phyloP scores from a whole-genome alignment of 2,329 filamentous ascomycete species.

The Teratosphaeria pseudoeucalypti region DNA sequence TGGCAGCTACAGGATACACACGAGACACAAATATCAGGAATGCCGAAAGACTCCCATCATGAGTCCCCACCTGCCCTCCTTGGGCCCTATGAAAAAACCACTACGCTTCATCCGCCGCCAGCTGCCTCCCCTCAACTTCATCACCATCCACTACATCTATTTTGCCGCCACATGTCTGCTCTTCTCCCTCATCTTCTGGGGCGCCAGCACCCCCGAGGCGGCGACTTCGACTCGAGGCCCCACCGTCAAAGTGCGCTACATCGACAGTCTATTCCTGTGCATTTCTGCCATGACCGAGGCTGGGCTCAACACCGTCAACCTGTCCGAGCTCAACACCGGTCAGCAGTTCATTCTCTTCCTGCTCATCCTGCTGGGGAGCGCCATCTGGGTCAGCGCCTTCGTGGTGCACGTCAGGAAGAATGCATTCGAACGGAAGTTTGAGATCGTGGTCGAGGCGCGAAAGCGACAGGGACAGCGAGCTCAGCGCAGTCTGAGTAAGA shows the following conservation, averaged over 20 bases:
- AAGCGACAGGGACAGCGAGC: slow-evolving; percentile 13
- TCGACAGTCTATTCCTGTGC: slow-evolving; percentile 56
- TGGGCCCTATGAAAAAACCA: slow-evolving; percentile 11
- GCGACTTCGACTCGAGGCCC: slow-evolving; percentile 26
- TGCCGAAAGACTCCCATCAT: not conserved
- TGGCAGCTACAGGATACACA: not conserved
- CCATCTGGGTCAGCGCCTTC: slow-evolving; percentile 56
- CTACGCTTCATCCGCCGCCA: slow-evolving; percentile 9
- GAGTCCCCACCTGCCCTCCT: not conserved
- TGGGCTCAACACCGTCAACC: slow-evolving; percentile 57
- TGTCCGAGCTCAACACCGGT: slow-evolving; percentile 54
- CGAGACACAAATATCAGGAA: not conserved
- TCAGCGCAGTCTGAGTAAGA: slow-evolving; percentile 14
- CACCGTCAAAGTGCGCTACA: slow-evolving; percentile 43
- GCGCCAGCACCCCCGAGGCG: slow-evolving; percentile 32
- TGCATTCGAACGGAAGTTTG: slow-evolving; percentile 53
- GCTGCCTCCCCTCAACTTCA: slow-evolving; percentile 23
- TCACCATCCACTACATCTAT: slow-evolving; percentile 53
- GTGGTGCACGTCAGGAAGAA: slow-evolving; percentile 51
- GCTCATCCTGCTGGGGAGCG: slow-evolving; percentile 55
- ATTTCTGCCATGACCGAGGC: slow-evolving; percentile 58
- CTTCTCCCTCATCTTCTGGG: slow-evolving; percentile 52
- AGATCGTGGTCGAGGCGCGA: slow-evolving; percentile 37
- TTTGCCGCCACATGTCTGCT: slow-evolving; percentile 49
- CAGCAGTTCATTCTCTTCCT: slow-evolving; percentile 58